Evolutionary conservation across 1,139 yeast species (phyloP).

Genomic region (Taiozyma onychis): DNA sequence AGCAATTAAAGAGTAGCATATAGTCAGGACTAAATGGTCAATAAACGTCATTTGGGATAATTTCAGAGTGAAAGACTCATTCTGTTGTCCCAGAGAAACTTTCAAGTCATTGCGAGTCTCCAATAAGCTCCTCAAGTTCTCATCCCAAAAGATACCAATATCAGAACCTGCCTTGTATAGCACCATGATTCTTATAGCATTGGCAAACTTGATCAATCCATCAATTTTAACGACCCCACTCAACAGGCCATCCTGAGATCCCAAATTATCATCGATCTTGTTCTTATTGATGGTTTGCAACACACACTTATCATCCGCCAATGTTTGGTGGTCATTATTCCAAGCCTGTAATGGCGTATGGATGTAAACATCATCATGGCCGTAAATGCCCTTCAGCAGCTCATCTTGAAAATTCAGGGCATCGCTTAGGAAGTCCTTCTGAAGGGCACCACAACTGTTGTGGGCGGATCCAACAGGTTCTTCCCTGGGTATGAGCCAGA

Average conservation of each 20-base stretch:
- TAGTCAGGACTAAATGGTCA: conserved; percentile 24
- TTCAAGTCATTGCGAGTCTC: background rate
- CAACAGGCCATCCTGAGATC: conserved; percentile 28
- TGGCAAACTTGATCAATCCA: conserved; percentile 45
- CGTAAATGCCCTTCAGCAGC: conserved; percentile 21
- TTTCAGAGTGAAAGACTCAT: conserved; percentile 9
- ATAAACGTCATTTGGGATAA: conserved; percentile 16
- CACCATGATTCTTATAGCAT: conserved; percentile 34
- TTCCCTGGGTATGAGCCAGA: conserved; percentile 20
- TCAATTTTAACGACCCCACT: conserved; percentile 41
- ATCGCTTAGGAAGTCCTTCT: conserved; percentile 29
- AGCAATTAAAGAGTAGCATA: conserved; percentile 28
- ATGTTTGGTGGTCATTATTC: conserved; percentile 9
- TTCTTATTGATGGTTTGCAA: conserved; percentile 31
- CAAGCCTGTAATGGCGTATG: conserved; percentile 30
- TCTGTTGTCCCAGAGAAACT: background rate
- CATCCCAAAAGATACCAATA: conserved; percentile 24
- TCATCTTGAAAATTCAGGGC: conserved; percentile 27
- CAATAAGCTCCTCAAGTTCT: conserved; percentile 20
- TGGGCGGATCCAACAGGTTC: conserved; percentile 2
- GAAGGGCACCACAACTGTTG: conserved; percentile 24
- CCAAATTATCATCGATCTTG: conserved; percentile 5
- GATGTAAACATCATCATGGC: conserved; percentile 17
- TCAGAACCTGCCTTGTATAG: conserved; percentile 19
- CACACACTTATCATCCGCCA: conserved; percentile 27